Evolutionary conservation across 1,284 basidiomycete species (phyloP).

Genomic region (Ustilago curta): DNA sequence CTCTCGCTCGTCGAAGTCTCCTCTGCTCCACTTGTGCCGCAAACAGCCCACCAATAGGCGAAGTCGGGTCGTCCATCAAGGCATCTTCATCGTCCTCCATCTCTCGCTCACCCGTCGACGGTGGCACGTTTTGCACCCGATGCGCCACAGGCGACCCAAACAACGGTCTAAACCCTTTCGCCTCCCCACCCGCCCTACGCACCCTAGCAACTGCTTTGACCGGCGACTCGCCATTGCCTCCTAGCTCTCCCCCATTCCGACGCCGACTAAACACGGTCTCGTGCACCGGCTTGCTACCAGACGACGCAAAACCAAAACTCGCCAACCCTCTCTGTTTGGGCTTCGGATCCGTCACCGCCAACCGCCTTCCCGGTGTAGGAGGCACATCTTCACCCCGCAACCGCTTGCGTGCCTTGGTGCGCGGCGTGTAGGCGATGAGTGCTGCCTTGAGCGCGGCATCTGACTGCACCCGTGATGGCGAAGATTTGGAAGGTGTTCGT

Average conservation of each 20-base stretch:
- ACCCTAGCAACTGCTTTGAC: constrained; percentile 23
- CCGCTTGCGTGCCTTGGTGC: constrained; percentile 61
- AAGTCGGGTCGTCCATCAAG: constrained; percentile 18
- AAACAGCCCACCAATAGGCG: constrained; percentile 32
- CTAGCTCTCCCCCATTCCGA: constrained; percentile 12
- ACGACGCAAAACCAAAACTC: constrained; percentile 27
- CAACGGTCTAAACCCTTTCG: constrained; percentile 28
- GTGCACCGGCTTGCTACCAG: constrained; percentile 1
- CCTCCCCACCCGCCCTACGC: constrained; percentile 4
- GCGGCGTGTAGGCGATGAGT: constrained; percentile 50
- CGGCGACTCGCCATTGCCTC: constrained; percentile 14
- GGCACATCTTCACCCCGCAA: constrained; percentile 62
- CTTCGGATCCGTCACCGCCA: constrained; percentile 17
- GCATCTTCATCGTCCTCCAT: constrained; percentile 14
- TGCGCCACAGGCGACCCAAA: constrained; percentile 37
- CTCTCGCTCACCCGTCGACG: neutral
- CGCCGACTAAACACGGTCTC: constrained; percentile 12
- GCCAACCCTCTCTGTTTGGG: constrained; percentile 19
- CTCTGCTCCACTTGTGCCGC: constrained; percentile 33
- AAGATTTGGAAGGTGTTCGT: constrained; percentile 19
- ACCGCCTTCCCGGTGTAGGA: constrained; percentile 37
- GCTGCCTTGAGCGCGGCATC: constrained; percentile 30
- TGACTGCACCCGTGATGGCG: neutral
- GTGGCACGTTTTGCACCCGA: constrained; percentile 14
- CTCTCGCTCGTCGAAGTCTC: constrained; percentile 20